Evolutionary conservation across 2,329 filamentous ascomycete genomes (phyloP), one percentile per base, ranked within the genome.

Genomic region (Fusarium albidum): DNA sequence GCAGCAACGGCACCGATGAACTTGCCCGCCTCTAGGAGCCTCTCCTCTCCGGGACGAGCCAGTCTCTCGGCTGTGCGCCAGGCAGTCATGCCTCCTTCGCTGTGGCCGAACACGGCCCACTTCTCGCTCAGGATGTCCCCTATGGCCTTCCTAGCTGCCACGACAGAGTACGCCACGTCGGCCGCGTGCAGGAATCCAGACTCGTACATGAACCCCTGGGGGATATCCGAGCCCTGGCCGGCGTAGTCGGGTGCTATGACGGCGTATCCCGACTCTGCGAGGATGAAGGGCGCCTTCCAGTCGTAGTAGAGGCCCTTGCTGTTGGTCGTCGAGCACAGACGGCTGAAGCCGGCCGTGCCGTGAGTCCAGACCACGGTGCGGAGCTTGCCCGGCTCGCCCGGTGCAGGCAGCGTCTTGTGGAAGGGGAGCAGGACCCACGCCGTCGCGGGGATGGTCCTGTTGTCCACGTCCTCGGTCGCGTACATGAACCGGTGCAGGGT

Each of bases 1-100:
- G 38, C 15, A 8, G 29, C 28, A 8, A 52, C 44, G 1, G 45
- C 50, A 1, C 50, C 50, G 2, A 52, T 1, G 0, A 52, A 49
- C 9, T 14, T 28, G 2, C 50, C 50, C 10, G 4, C 8, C 6
- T 39, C 32, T 26, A 13, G 34, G 4, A 47, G 34, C 6, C 27
- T 26, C 18, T 40, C 17, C 11, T 50, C 26, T 2, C 9, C 46
- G 2, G 52, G 13, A 34, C 37, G 44, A 13, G 64, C 65, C 11
- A 61, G 48, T 7, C 66, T 55, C 49, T 67, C 63, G 13, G 54
- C 59, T 11, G 64, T 67, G 6, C 64, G 52, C 64, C 65, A 67
- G 2, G 48, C 63, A 1, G 64, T 63, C 55, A 65, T 52, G 9
- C 65, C 65, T 1, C 65, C 65, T 17, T 67, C 64, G 40, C 64